Evolutionary conservation across 2,329 filamentous ascomycete species (phyloP).

Genomic region (Alternaria metachromatica): DNA sequence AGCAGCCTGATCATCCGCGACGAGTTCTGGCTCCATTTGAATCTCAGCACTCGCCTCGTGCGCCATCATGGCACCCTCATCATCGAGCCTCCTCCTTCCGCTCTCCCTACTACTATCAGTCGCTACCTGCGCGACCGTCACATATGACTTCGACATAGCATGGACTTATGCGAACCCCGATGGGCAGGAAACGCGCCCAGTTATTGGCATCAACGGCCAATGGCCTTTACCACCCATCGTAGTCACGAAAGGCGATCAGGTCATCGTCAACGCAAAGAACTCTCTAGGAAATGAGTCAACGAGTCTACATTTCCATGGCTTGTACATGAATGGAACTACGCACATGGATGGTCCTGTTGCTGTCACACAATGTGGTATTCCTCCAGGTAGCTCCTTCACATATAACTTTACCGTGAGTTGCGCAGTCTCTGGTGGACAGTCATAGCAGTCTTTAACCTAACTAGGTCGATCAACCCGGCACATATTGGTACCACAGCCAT

Average conservation of each 20-base stretch:
- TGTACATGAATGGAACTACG: slow-evolving; percentile 78
- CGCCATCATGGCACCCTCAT: slow-evolving; percentile 52
- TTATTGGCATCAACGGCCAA: slow-evolving; percentile 75
- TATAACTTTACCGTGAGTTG: slow-evolving; percentile 59
- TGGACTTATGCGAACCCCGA: slow-evolving; percentile 65
- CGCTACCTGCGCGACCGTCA: slow-evolving; percentile 46
- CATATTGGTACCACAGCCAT: slow-evolving; percentile 74
- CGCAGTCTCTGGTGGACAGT: not conserved
- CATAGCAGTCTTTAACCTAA: slow-evolving; percentile 47
- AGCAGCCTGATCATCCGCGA: not conserved
- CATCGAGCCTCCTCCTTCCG: slow-evolving; percentile 53
- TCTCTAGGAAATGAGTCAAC: slow-evolving; percentile 68
- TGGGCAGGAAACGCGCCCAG: slow-evolving; percentile 56
- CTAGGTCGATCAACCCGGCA: slow-evolving; percentile 60
- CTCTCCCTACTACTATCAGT: slow-evolving; percentile 34
- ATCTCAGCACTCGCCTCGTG: not conserved
- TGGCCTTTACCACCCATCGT: slow-evolving; percentile 78
- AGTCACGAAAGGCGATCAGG: slow-evolving; percentile 73
- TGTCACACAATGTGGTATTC: slow-evolving; percentile 65
- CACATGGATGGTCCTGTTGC: slow-evolving; percentile 75
- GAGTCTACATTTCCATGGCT: slow-evolving; percentile 77
- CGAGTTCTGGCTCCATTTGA: slow-evolving; percentile 12
- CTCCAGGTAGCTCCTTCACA: slow-evolving; percentile 67
- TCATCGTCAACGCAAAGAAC: slow-evolving; percentile 74
- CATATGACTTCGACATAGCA: slow-evolving; percentile 60